Conservation (phyloP, 108 stramenopile species). For the Hondaea fermentalgiana region DNA sequence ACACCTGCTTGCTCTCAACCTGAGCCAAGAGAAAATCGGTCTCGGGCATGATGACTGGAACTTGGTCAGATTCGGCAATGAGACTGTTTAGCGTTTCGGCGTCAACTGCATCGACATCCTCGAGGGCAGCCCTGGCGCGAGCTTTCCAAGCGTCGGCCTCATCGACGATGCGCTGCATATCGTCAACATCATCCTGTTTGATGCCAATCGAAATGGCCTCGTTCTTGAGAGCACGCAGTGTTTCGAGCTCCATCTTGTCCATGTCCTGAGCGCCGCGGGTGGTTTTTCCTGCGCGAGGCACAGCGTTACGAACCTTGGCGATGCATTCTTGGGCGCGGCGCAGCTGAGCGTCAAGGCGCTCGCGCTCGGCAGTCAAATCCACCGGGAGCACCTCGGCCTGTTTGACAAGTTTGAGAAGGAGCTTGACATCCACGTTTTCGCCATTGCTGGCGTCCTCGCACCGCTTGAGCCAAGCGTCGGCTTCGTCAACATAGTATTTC, state of each 20-base stretch:
- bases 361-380: neutral
- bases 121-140: neutral
- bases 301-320: neutral
- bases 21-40: neutral
- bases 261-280: neutral
- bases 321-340: slow-evolving; percentile 9
- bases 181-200: neutral
- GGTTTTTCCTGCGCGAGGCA: neutral
- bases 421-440: neutral
- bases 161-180: neutral
- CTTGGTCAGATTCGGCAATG: neutral
- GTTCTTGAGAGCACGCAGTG: neutral
- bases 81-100: neutral
- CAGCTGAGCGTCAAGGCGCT: neutral
- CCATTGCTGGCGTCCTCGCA: neutral
- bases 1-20: neutral
- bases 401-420: neutral
- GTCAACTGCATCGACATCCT: neutral
- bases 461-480: neutral
- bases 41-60: neutral
- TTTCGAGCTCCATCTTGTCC: slow-evolving; percentile 4
- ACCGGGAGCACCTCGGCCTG: neutral
- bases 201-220: neutral
- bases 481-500: neutral
- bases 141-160: neutral